Base-by-base conservation (phyloP, 768 basidiomycete species). In the Boletus bicolor region DNA sequence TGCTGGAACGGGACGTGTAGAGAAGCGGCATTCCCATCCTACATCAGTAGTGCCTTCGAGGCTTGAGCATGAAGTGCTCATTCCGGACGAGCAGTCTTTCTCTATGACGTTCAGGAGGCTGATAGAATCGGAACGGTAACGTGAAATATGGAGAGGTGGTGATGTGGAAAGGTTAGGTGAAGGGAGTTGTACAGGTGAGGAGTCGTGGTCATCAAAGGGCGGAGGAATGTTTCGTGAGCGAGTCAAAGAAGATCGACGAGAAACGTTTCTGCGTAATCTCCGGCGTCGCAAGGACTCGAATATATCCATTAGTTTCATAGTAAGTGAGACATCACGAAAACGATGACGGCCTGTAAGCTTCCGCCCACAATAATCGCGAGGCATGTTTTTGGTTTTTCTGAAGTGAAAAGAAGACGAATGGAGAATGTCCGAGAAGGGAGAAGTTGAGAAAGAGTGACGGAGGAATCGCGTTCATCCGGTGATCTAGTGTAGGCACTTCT, bases 231-330 rank as follows among this genome's bases (percentile, higher is more conserved):
- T 55, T 15, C 2, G 55, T 37, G 60, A 46, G 37, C 17, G 56
- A 24, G 49, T 37, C 15, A 51, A 39, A 49, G 59, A 36, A 7
- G 55, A 51, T 24, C 35, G 53, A 19, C 5, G 58, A 30, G 58
- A 49, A 44, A 36, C 36, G 3, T 54, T 37, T 42, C 39, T 54
- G 41, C 48, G 54, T 43, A 60, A 43, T 51, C 54, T 51, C 34
- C 55, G 43, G 28, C 38, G 49, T 28, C 65, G 60, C 44, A 69
- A 49, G 36, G 60, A 62, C 49, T 64, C 64, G 62, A 68, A 51
- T 32, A 69, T 54, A 9, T 59, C 54, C 10, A 37, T 53, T 11
- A 69, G 42, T 56, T 62, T 68, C 6, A 57, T 50, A 24, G 21
- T 24, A 26, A 55, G 58, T 6, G 67, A 52, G 28, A 56, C 54